Evolutionary conservation across 345 rosid genomes (phyloP).

Genomic region (Eucalyptus pumila): DNA sequence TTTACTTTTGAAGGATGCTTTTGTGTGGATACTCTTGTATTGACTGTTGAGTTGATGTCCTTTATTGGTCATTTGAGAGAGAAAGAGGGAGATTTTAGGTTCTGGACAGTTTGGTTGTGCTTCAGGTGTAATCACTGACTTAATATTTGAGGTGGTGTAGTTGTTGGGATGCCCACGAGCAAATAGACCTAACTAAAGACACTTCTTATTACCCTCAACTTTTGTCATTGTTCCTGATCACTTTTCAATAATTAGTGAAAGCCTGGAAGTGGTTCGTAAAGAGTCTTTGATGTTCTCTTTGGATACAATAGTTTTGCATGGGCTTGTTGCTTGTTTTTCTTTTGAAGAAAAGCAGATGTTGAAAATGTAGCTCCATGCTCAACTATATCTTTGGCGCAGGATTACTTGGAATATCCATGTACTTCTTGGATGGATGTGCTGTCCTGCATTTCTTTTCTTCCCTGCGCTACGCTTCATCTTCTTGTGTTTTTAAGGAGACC

Average conservation of each 20-base stretch:
- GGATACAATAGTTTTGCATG: background rate
- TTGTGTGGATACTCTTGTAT: background rate
- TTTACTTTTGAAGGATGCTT: background rate
- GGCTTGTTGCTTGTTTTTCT: background rate
- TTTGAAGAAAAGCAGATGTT: constrained; percentile 3
- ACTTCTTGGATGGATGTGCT: constrained; percentile 60
- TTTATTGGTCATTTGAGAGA: background rate
- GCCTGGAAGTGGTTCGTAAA: background rate
- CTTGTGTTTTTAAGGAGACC: constrained; percentile 50
- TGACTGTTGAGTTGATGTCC: background rate
- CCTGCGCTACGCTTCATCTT: constrained; percentile 59
- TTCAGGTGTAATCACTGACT: background rate
- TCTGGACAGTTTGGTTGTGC: background rate
- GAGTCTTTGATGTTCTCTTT: background rate
- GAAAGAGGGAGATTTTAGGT: background rate
- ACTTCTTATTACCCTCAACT: background rate
- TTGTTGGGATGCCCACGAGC: background rate
- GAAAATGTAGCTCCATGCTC: constrained; percentile 62
- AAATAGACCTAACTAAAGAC: background rate
- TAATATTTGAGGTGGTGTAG: background rate
- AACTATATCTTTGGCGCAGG: constrained; percentile 97
- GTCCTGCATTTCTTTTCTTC: constrained; percentile 48
- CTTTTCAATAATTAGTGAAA: background rate
- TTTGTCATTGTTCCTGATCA: background rate
- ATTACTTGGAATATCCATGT: constrained; percentile 55